Conservation (phyloP, 495 filamentous ascomycete genomes). For the Neurospora sp. region DNA sequence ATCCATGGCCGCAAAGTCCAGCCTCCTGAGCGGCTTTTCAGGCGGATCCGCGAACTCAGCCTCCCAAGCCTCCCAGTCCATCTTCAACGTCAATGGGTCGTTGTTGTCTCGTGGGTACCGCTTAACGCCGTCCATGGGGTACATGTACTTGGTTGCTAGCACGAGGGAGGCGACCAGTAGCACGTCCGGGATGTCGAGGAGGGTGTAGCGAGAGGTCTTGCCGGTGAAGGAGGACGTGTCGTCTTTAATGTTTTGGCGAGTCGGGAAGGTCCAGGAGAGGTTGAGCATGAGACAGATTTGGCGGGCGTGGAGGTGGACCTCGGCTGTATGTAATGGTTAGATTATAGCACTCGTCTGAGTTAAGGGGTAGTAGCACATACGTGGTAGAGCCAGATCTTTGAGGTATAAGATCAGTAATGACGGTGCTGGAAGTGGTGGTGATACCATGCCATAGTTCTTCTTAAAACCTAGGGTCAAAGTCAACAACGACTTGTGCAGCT, state of each 20-base stretch:
- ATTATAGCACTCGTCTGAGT: neutral
- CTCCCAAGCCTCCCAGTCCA: constrained; percentile 70
- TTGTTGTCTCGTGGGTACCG: constrained; percentile 43
- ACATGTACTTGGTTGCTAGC: constrained; percentile 66
- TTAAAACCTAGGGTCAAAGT: constrained; percentile 53
- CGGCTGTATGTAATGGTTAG: constrained; percentile 25
- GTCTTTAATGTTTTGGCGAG: constrained; percentile 11
- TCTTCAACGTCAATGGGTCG: constrained; percentile 50
- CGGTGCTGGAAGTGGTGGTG: constrained; percentile 63
- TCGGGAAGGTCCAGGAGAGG: constrained; percentile 48
- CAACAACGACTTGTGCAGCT: constrained; percentile 54
- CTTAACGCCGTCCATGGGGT: constrained; percentile 58
- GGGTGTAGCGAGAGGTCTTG: constrained; percentile 8
- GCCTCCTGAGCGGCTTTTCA: constrained; percentile 11
- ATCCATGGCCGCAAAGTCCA: constrained; percentile 36
- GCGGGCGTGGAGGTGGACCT: constrained; percentile 55
- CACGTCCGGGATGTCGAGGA: constrained; percentile 56
- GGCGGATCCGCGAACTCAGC: constrained; percentile 33
- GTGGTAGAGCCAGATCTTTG: constrained; percentile 63
- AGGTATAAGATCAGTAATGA: constrained; percentile 60
- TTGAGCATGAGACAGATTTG: constrained; percentile 48
- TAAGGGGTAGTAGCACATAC: constrained; percentile 38
- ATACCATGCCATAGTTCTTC: constrained; percentile 54
- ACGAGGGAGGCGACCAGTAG: constrained; percentile 63
- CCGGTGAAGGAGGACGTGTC: neutral